Evolutionary conservation across 1,139 yeast genomes (phyloP), one percentile per base, ranked within the genome.

Genomic region (Kodamaea arcana): DNA sequence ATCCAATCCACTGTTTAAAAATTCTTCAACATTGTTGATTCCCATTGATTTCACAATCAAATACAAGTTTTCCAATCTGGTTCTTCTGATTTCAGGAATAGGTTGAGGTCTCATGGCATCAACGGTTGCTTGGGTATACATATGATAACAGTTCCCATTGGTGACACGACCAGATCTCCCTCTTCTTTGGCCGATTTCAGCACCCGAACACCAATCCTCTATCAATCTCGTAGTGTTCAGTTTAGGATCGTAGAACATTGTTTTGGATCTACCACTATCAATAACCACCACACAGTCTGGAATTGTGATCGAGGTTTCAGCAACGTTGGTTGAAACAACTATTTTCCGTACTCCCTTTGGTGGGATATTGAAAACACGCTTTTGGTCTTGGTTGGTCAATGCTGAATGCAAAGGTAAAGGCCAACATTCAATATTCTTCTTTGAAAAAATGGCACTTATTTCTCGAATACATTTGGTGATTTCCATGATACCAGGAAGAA

Each of bases 131-230:
- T 65, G 60, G 0, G 97, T 82, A 56, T 78, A 92, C 31, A 92
- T 56, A 51, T 85, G 90, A 60, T 79, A 92, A 44, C 97, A 88
- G 10, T 67, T 66, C 40, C 98, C 98, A 21, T 69, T 70, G 18
- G 81, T 75, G 12, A 90, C 88, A 74, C 98, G 92, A 44, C 98
- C 98, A n/a, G 97, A 94, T 68, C 98, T 85, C 54, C 98, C 98
- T 54, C 96, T 71, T 60, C 98, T 75, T 58, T 92, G 98, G 28
- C 79, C 76, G n/a, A 83, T 81, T 51, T 94, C 96, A 0, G 97
- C 97, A 44, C 75, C 75, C 0, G 97, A 90, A 24, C 90, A 87
- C 88, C 95, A 90, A 3, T 74, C 69, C 51, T 90, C 97, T 3
- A 80, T 69, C 29, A 92, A 68, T 41, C 75, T 76, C 0, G 94